Conservation (phyloP, 176 grass and related monocot genomes). For the Rhynchospora breviuscula region DNA sequence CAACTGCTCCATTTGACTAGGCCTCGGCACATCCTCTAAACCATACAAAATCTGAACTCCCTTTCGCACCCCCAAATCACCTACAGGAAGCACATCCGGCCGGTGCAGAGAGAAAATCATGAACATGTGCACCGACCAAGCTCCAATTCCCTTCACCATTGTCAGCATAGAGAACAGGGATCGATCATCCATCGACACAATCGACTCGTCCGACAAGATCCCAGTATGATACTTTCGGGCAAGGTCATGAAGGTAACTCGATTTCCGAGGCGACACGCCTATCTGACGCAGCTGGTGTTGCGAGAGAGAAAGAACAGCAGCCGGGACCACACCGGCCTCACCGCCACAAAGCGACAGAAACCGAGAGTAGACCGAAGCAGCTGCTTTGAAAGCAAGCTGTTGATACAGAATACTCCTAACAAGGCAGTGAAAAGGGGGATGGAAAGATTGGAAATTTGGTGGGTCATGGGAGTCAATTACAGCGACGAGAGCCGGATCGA, state of each 20-base stretch:
- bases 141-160: conserved; percentile 94
- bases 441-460: conserved; percentile 71
- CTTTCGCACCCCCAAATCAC: conserved; percentile 79
- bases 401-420: conserved; percentile 90
- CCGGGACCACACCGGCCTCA: conserved; percentile 61
- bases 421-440: conserved; percentile 86
- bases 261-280: conserved; percentile 84
- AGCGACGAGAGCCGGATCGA: conserved; percentile 42
- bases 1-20: conserved; percentile 84
- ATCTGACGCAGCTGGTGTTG: conserved; percentile 86
- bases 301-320: conserved; percentile 74
- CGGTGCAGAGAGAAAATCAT: conserved; percentile 95
- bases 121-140: conserved; percentile 99
- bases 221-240: conserved; percentile 68
- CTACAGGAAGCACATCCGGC: conserved; percentile 82
- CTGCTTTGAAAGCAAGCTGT: conserved; percentile 93
- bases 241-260: conserved; percentile 88
- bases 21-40: conserved; percentile 62
- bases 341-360: conserved; percentile 74
- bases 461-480: conserved; percentile 75
- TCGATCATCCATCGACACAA: conserved; percentile 85
- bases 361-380: conserved; percentile 70
- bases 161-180: conserved; percentile 92
- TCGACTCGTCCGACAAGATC: conserved; percentile 68
- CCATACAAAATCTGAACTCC: conserved; percentile 85